Evolutionary conservation across 352 stramenopile species (phyloP).

Genomic region (Pythium brachiatum): DNA sequence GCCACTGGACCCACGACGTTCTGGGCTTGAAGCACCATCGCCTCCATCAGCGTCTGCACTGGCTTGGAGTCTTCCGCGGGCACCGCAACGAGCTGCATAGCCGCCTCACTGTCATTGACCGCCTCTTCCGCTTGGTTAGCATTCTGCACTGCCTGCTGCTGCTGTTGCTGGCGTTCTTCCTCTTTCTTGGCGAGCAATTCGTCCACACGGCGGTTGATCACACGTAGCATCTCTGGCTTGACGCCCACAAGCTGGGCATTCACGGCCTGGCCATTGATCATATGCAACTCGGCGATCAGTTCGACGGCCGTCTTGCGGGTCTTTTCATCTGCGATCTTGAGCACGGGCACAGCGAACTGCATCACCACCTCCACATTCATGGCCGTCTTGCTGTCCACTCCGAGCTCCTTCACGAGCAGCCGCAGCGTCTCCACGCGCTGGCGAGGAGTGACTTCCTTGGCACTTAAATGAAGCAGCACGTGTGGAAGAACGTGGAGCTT

Average conservation of each 20-base stretch:
- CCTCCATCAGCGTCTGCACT: slow-evolving; percentile 43
- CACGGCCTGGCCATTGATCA: slow-evolving; percentile 33
- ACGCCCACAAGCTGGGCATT: slow-evolving; percentile 41
- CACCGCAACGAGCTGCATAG: slow-evolving; percentile 35
- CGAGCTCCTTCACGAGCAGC: slow-evolving; percentile 51
- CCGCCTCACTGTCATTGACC: slow-evolving; percentile 26
- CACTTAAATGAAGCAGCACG: slow-evolving; percentile 60
- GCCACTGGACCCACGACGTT: slow-evolving; percentile 55
- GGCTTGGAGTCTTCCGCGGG: slow-evolving; percentile 51
- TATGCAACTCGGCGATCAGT: slow-evolving; percentile 61
- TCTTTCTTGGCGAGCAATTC: slow-evolving; percentile 48
- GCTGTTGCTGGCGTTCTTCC: slow-evolving; percentile 32
- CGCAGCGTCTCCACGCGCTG: slow-evolving; percentile 59
- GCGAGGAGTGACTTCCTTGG: slow-evolving; percentile 48
- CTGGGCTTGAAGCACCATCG: slow-evolving; percentile 36
- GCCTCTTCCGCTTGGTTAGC: slow-evolving; percentile 51
- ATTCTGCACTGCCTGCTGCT: slow-evolving; percentile 19
- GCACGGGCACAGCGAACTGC: slow-evolving; percentile 62
- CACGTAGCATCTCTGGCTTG: slow-evolving; percentile 76
- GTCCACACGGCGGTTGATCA: slow-evolving; percentile 74
- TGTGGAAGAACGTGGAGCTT: slow-evolving; percentile 58
- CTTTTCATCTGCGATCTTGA: slow-evolving; percentile 79
- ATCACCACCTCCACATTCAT: slow-evolving; percentile 64
- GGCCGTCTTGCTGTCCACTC: slow-evolving; percentile 30
- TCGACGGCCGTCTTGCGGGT: slow-evolving; percentile 67